Evolutionary conservation across 2,329 filamentous ascomycete genomes (phyloP).

Genomic region (Apiospora saccharicola): DNA sequence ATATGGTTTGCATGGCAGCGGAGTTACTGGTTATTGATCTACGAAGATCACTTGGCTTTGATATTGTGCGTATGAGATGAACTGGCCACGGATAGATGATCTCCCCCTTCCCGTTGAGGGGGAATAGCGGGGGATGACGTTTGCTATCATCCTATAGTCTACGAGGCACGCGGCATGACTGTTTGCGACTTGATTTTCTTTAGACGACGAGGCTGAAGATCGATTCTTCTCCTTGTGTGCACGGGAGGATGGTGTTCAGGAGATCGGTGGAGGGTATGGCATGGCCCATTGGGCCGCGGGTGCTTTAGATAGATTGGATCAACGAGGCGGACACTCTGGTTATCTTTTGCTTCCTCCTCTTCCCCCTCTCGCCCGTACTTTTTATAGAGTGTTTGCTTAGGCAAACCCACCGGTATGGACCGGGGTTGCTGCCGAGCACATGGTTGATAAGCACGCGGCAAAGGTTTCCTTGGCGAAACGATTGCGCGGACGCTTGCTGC

Average conservation of each 20-base stretch:
- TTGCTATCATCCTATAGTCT: conserved; percentile 12
- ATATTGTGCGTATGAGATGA: neutral
- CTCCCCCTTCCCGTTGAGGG: neutral
- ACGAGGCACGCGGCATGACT: conserved; percentile 17
- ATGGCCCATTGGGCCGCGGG: neutral
- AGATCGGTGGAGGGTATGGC: neutral
- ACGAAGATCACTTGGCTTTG: neutral
- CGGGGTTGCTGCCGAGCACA: neutral
- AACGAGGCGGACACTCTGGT: neutral
- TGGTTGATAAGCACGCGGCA: neutral
- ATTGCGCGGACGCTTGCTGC: neutral
- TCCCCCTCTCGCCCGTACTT: neutral
- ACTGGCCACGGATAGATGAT: conserved; percentile 4
- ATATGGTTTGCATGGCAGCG: conserved; percentile 19
- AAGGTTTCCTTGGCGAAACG: neutral
- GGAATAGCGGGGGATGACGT: neutral
- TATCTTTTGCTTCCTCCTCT: neutral
- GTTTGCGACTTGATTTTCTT: neutral
- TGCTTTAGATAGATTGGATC: conserved; percentile 1
- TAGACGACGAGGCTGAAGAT: neutral
- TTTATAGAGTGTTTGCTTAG: neutral
- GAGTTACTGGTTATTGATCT: conserved; percentile 17
- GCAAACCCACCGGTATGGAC: neutral
- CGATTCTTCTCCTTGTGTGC: neutral
- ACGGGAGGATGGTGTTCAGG: neutral